Evolutionary conservation across 148 eudicot genomes (phyloP).

Genomic region (Rhododendron henanense): DNA sequence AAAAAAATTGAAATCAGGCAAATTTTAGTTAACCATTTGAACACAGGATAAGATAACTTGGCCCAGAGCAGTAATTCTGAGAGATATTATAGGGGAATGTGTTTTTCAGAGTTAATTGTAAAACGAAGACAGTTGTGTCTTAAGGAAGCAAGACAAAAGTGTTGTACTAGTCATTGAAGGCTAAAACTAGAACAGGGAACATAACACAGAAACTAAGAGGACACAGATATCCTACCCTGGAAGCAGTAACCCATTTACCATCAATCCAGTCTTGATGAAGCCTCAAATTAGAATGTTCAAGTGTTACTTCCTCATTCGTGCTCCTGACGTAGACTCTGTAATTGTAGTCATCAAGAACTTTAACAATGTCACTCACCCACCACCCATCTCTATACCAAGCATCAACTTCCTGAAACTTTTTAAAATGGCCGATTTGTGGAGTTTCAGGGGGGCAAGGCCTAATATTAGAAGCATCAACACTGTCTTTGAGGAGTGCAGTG

Average conservation of each 20-base stretch:
- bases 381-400: conserved; percentile 55
- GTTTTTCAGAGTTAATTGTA: background rate
- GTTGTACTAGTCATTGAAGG: background rate
- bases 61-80: background rate
- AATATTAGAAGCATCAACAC: conserved; percentile 24
- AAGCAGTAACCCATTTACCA: conserved; percentile 42
- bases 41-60: background rate
- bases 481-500: conserved; percentile 24
- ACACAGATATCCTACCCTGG: conserved; percentile 26
- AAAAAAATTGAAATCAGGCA: background rate
- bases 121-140: background rate
- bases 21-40: conserved; percentile 4
- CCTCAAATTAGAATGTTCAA: conserved; percentile 46
- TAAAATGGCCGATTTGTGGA: conserved; percentile 20
- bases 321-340: conserved; percentile 41
- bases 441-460: conserved; percentile 53
- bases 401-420: conserved; percentile 49
- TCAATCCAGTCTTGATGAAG: conserved; percentile 55
- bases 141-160: background rate
- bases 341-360: conserved; percentile 30
- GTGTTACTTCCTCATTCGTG: conserved; percentile 35
- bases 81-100: background rate
- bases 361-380: conserved; percentile 44
- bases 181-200: background rate
- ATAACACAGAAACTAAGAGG: background rate